These are phyloP conservation scores for Chalciporus sp. DNA, from an alignment of 1,284 basidiomycete genomes.

Conservation along the genomic window DNA sequence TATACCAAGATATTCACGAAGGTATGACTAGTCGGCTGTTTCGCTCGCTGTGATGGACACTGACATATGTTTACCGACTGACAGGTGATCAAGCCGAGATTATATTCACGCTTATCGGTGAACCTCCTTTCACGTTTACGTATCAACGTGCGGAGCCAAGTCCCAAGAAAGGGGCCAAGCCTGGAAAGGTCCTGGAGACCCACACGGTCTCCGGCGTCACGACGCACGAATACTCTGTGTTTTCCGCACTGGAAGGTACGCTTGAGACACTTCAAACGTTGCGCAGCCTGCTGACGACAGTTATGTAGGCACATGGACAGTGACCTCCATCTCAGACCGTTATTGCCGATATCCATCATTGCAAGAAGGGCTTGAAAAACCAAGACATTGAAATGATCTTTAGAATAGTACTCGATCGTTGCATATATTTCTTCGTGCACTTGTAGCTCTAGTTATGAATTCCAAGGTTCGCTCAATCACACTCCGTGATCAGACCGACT, in stretches of 20 bases:
- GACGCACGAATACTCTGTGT: slow-evolving; percentile 82
- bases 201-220: slow-evolving; percentile 85
- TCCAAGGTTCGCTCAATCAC: slow-evolving; percentile 2
- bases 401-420: slow-evolving; percentile 9
- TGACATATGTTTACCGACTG: slow-evolving; percentile 6
- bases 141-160: slow-evolving; percentile 81
- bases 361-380: slow-evolving; percentile 42
- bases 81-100: slow-evolving; percentile 91
- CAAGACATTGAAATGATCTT: slow-evolving; percentile 20
- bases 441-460: slow-evolving; percentile 31
- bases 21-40: slow-evolving; percentile 48
- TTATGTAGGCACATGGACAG: slow-evolving; percentile 80
- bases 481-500: background rate
- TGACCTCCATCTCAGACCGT: slow-evolving; percentile 86
- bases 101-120: slow-evolving; percentile 84
- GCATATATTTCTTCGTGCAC: slow-evolving; percentile 31
- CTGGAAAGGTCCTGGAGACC: slow-evolving; percentile 81
- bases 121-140: slow-evolving; percentile 94
- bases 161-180: slow-evolving; percentile 61
- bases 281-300: slow-evolving; percentile 14
- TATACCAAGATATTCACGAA: slow-evolving; percentile 87
- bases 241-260: slow-evolving; percentile 84
- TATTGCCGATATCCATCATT: slow-evolving; percentile 78
- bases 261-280: slow-evolving; percentile 12
- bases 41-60: background rate